Conservation (phyloP, 441 rosid species). For the Breynia disticha region DNA sequence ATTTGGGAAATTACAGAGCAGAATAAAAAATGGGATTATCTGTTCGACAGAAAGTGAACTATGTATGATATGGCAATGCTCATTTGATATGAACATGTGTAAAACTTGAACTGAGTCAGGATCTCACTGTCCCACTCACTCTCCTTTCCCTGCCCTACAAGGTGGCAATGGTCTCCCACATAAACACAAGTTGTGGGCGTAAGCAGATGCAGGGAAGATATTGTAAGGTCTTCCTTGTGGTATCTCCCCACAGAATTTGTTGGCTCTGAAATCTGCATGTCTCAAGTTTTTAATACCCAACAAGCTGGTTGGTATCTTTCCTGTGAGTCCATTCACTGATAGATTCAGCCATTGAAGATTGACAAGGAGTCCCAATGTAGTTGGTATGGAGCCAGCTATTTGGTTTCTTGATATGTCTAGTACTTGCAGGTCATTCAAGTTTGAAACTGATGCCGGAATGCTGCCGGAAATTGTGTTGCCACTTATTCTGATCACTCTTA, state of each 20-base stretch:
- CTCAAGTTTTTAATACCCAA: constrained; percentile 38
- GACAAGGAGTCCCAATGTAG: constrained; percentile 41
- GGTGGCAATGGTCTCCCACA: constrained; percentile 90
- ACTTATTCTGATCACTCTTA: constrained; percentile 60
- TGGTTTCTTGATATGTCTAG: constrained; percentile 71
- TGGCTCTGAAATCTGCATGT: constrained; percentile 84
- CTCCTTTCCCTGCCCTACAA: constrained; percentile 36
- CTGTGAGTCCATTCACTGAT: constrained; percentile 58
- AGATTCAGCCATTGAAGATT: constrained; percentile 76
- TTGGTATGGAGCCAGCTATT: constrained; percentile 63
- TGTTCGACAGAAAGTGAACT: constrained; percentile 27
- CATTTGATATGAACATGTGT: constrained; percentile 16
- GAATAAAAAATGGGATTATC: constrained; percentile 21
- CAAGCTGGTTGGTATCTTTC: constrained; percentile 67
- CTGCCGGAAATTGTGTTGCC: constrained; percentile 68
- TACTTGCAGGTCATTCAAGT: constrained; percentile 51
- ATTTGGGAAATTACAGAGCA: constrained; percentile 19
- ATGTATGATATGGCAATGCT: constrained; percentile 17
- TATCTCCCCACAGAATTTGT: constrained; percentile 77
- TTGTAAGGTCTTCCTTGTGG: constrained; percentile 93
- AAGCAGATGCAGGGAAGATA: constrained; percentile 68
- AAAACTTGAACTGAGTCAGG: constrained; percentile 39
- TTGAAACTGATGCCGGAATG: constrained; percentile 71
- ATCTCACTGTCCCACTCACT: constrained; percentile 41
- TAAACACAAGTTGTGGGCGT: constrained; percentile 82